Evolutionary conservation across 2,329 filamentous ascomycete genomes (phyloP).

Genomic region (Cladosporium colombiae): DNA sequence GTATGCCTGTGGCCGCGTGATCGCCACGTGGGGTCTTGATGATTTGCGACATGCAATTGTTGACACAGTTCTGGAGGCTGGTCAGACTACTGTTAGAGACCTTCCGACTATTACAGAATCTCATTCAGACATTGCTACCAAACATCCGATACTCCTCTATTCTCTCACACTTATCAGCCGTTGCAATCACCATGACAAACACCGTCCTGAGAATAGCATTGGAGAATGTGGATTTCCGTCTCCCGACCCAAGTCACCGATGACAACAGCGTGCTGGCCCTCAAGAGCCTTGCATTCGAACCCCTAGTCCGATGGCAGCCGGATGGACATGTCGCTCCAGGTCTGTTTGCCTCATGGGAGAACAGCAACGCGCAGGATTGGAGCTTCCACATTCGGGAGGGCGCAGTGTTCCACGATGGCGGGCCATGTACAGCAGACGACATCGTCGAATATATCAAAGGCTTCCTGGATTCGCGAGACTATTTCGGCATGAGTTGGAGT

Average conservation of each 20-base stretch:
- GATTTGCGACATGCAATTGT: background rate
- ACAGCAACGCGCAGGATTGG: slow-evolving; percentile 15
- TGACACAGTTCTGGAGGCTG: background rate
- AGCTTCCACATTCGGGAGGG: slow-evolving; percentile 18
- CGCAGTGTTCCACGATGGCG: slow-evolving; percentile 16
- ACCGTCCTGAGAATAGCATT: slow-evolving; percentile 17
- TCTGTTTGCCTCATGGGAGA: slow-evolving; percentile 18
- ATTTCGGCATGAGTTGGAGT: slow-evolving; percentile 23
- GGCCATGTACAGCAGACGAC: slow-evolving; percentile 8
- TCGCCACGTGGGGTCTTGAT: background rate
- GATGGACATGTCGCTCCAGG: slow-evolving; percentile 18
- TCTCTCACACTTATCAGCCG: background rate
- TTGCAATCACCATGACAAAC: slow-evolving; percentile 2
- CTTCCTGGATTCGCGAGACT: slow-evolving; percentile 19
- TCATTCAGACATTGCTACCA: background rate
- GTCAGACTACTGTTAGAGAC: background rate
- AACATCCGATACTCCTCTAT: background rate
- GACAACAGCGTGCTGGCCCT: slow-evolving; percentile 23
- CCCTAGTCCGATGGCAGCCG: slow-evolving; percentile 17
- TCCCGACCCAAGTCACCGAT: slow-evolving; percentile 21
- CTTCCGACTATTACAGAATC: background rate
- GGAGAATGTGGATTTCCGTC: slow-evolving; percentile 22
- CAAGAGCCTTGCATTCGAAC: slow-evolving; percentile 19
- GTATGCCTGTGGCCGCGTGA: background rate
- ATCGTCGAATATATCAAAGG: slow-evolving; percentile 19